Conservation (phyloP, 2,329 filamentous ascomycete species). For the Microthyrium microscopicum region DNA sequence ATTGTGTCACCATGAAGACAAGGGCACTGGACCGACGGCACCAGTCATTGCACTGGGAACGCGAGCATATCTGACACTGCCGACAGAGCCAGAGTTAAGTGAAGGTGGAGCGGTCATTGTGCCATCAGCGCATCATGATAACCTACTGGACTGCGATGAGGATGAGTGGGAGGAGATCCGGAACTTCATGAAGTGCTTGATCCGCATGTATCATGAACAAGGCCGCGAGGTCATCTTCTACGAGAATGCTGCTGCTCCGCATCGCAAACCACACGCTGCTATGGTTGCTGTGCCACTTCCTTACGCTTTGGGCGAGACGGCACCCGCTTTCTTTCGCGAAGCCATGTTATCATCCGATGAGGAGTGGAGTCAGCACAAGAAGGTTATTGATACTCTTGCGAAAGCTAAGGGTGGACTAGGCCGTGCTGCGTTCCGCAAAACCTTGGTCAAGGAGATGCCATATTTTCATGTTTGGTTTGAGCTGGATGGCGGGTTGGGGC, state of each 20-base stretch:
- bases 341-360: constrained; percentile 77
- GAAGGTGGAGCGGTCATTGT: constrained; percentile 76
- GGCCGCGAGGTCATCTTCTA: constrained; percentile 91
- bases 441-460: constrained; percentile 85
- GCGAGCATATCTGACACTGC: constrained; percentile 70
- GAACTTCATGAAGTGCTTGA: constrained; percentile 97
- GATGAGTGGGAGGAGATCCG: constrained; percentile 95
- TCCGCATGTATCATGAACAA: constrained; percentile 84
- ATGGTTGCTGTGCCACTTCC: constrained; percentile 78
- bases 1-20: constrained; percentile 84
- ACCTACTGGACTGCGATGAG: constrained; percentile 93
- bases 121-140: constrained; percentile 70
- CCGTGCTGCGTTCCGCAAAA: constrained; percentile 63
- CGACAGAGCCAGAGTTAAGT: constrained; percentile 75
- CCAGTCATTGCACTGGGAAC: constrained; percentile 77
- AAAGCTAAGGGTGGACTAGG: constrained; percentile 47
- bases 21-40: constrained; percentile 54
- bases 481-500: constrained; percentile 79
- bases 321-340: constrained; percentile 89
- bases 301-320: constrained; percentile 76
- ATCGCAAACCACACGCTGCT: constrained; percentile 65
- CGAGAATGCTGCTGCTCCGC: constrained; percentile 78
- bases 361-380: constrained; percentile 91
- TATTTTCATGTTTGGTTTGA: constrained; percentile 97
- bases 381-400: constrained; percentile 74